Conservation (phyloP, 73 alveolate genomes). For the Tetrahymena borealis region DNA sequence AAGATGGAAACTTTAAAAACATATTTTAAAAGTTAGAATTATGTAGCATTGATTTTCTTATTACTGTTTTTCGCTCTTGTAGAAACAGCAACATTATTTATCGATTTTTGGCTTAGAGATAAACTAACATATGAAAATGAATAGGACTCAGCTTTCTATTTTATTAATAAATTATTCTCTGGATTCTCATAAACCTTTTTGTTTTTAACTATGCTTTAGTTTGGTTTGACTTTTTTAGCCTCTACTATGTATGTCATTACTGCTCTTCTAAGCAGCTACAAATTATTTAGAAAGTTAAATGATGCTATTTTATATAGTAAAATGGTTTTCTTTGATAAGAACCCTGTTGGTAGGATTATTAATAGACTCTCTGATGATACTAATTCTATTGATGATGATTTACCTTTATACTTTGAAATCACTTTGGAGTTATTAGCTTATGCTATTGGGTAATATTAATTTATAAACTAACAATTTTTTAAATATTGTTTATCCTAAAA, state of each 20-base stretch:
- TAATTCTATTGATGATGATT: slow-evolving; percentile 36
- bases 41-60: neutral
- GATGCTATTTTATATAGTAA: neutral
- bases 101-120: slow-evolving; percentile 37
- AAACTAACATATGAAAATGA: slow-evolving; percentile 10
- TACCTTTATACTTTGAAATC: slow-evolving; percentile 2
- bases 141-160: neutral
- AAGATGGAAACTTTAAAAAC: slow-evolving; percentile 14
- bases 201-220: neutral
- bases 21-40: slow-evolving; percentile 1
- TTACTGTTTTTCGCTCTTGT: neutral
- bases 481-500: neutral
- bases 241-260: neutral
- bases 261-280: slow-evolving; percentile 14
- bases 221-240: neutral
- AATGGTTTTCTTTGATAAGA: slow-evolving; percentile 75
- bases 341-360: slow-evolving; percentile 82
- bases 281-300: slow-evolving; percentile 16
- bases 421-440: neutral
- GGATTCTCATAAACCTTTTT: neutral
- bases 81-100: slow-evolving; percentile 3
- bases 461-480: neutral
- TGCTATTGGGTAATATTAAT: slow-evolving; percentile 1
- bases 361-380: slow-evolving; percentile 77
- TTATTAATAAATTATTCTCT: neutral